A percentile compares a stretch with the other conserved stretches of the same genome.
Evolutionary conservation across 768 basidiomycete genomes (phyloP).

Genomic region (Coprinopsis cinerea): DNA sequence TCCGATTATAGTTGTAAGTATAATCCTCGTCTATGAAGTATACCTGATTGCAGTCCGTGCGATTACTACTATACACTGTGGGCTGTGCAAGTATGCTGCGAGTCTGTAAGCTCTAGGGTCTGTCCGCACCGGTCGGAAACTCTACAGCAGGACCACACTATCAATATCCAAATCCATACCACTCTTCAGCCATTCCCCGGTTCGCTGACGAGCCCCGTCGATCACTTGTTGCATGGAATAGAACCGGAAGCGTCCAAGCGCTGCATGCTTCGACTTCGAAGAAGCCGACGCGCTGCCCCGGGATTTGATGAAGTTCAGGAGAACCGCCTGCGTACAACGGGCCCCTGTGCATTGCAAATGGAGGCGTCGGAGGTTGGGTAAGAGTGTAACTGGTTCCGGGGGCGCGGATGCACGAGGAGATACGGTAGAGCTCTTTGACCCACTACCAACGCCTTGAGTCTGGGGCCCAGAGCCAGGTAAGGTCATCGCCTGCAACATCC

Average conservation of each 20-base stretch:
- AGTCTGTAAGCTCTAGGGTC: too few relatives aligned
- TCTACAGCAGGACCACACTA: conserved; percentile 19
- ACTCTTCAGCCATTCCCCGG: conserved; percentile 19
- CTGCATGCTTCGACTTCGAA: neutral
- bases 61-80: too few relatives aligned
- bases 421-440: neutral
- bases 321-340: conserved; percentile 17
- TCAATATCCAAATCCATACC: conserved; percentile 23
- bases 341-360: conserved; percentile 32
- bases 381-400: neutral
- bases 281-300: conserved; percentile 14
- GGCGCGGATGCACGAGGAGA: too few relatives aligned
- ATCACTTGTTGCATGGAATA: conserved; percentile 24
- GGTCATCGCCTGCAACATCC: conserved; percentile 22
- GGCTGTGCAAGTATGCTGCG: too few relatives aligned
- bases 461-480: neutral
- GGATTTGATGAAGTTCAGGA: conserved; percentile 29
- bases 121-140: too few relatives aligned
- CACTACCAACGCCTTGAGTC: neutral
- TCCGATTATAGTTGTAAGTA: too few relatives aligned
- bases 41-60: too few relatives aligned
- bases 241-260: conserved; percentile 23
- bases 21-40: too few relatives aligned
- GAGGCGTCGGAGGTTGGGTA: conserved; percentile 11
- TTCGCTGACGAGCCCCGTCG: conserved; percentile 15